Conservation (phyloP, 2,329 filamentous ascomycete species). For the Helicocarpus griseus region DNA sequence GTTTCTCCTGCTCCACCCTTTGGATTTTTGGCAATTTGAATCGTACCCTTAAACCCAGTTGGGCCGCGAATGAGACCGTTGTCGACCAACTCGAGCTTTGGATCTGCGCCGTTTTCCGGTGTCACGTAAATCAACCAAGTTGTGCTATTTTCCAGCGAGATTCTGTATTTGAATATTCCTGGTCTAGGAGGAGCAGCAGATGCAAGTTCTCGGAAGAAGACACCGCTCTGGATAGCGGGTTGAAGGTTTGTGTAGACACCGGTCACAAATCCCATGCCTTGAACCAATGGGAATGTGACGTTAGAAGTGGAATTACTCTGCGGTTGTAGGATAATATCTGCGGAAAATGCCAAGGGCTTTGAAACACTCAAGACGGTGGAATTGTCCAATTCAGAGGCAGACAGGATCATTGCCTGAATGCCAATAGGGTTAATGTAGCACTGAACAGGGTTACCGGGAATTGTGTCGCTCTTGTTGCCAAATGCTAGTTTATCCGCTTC, state of each 20-base stretch:
- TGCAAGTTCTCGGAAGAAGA: conserved; percentile 61
- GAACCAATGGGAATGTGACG: conserved; percentile 71
- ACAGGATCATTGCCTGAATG: conserved; percentile 71
- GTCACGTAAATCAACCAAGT: conserved; percentile 76
- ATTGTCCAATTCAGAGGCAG: conserved; percentile 60
- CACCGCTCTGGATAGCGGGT: conserved; percentile 63
- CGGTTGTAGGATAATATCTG: conserved; percentile 58
- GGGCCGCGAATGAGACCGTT: conserved; percentile 56
- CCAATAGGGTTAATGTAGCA: conserved; percentile 77
- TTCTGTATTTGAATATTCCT: conserved; percentile 65
- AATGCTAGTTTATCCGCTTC: conserved; percentile 58
- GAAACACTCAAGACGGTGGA: conserved; percentile 49
- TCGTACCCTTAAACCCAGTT: conserved; percentile 60
- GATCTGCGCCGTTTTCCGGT: conserved; percentile 46
- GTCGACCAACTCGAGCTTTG: conserved; percentile 59
- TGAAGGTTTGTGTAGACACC: conserved; percentile 61
- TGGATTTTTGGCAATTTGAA: conserved; percentile 77
- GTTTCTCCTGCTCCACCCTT: conserved; percentile 48
- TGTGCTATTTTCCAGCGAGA: conserved; percentile 60
- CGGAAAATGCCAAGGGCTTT: conserved; percentile 46
- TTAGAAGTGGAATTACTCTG: conserved; percentile 44
- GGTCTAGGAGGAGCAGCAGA: conserved; percentile 46
- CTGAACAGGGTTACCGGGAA: conserved; percentile 47
- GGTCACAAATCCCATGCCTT: conserved; percentile 84
- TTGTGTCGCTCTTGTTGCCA: conserved; percentile 45